Conservation (phyloP, 306 rosid species). For the Prunus fruticosa region DNA sequence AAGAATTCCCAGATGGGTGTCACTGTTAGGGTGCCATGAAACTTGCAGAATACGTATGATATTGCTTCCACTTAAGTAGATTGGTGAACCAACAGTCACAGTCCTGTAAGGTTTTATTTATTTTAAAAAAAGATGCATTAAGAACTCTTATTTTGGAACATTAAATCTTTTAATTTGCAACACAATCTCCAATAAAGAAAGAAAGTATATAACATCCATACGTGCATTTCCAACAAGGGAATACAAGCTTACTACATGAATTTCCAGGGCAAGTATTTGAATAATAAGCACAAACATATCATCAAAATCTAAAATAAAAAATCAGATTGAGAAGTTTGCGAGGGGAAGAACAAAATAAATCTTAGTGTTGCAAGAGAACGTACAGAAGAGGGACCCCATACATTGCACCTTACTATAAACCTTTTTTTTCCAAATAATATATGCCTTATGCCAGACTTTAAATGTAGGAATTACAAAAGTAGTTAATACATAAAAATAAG, state of each 20-base stretch:
- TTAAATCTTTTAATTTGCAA: background rate
- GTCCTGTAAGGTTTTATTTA: constrained; percentile 50
- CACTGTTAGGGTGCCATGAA: constrained; percentile 85
- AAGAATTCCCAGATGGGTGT: constrained; percentile 82
- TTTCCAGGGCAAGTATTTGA: background rate
- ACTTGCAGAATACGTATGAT: constrained; percentile 63
- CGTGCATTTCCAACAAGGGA: background rate
- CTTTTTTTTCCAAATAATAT: background rate
- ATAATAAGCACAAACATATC: background rate
- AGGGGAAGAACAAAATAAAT: background rate
- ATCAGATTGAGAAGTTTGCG: background rate
- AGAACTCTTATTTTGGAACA: background rate
- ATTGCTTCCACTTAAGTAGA: constrained; percentile 44
- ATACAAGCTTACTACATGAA: constrained; percentile 1
- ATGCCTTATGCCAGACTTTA: background rate
- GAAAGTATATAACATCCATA: constrained; percentile 3
- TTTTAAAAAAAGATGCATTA: background rate
- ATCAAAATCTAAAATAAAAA: background rate
- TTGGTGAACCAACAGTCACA: constrained; percentile 57
- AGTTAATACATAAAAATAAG: background rate
- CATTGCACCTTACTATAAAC: background rate
- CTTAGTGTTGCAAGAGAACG: background rate
- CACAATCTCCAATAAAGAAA: background rate
- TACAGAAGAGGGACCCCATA: background rate
- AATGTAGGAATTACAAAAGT: background rate